Evolutionary conservation across 2,329 filamentous ascomycete species (phyloP).

Genomic region (Venturia aucupariae): DNA sequence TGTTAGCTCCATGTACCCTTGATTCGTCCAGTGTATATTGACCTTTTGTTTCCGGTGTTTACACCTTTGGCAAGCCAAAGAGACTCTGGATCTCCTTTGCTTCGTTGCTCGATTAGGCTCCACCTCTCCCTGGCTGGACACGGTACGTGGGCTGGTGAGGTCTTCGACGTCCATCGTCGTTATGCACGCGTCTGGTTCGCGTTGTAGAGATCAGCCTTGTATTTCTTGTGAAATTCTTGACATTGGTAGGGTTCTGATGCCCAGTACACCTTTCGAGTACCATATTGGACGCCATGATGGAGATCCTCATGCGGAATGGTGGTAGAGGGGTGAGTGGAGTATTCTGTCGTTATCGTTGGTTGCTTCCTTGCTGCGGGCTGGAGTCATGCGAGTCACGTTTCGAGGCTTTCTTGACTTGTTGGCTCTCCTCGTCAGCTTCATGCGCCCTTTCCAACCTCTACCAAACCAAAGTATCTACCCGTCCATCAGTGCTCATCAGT

Average conservation of each 20-base stretch:
- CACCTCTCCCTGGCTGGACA: neutral
- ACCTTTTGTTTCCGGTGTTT: constrained; percentile 9
- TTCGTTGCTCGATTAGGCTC: neutral
- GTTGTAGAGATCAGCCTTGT: neutral
- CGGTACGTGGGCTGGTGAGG: neutral
- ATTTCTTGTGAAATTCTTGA: neutral
- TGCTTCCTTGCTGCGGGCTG: neutral
- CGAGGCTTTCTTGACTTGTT: neutral
- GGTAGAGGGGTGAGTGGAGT: neutral
- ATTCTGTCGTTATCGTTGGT: neutral
- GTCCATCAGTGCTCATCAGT: neutral
- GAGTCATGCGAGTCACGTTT: neutral
- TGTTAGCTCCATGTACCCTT: neutral
- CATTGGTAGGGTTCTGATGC: neutral
- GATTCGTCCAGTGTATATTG: neutral
- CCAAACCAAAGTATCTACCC: neutral
- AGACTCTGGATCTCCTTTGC: constrained; percentile 1
- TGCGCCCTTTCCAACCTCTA: neutral
- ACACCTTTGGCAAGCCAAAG: constrained; percentile 9
- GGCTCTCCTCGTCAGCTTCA: neutral
- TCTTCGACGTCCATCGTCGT: neutral
- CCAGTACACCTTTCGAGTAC: neutral
- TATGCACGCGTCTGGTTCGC: neutral
- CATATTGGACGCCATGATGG: neutral
- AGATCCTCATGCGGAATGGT: neutral